These are phyloP conservation scores for Pseudopyricularia cyperi DNA, from an alignment of 2,329 filamentous ascomycete genomes.

Conservation along the genomic window DNA sequence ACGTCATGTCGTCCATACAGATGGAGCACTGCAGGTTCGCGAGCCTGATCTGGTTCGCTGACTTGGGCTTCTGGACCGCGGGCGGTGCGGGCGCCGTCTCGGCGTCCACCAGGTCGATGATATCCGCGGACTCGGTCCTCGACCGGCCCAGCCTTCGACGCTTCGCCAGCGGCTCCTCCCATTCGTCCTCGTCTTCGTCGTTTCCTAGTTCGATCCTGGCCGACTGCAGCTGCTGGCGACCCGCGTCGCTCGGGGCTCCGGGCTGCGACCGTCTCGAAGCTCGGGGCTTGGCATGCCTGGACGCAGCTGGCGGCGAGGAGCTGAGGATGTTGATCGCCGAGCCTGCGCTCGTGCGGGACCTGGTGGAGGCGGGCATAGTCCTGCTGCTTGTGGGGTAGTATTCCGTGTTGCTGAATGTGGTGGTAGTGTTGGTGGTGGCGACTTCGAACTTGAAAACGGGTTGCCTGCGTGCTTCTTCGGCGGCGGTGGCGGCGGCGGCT, in stretches of 20 bases:
- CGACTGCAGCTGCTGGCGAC: neutral
- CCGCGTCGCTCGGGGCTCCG: neutral
- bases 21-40: conserved; percentile 51
- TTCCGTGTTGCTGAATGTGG: neutral
- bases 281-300: neutral
- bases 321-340: neutral
- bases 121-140: conserved; percentile 12
- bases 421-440: neutral
- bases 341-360: neutral
- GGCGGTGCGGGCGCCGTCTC: conserved; percentile 23
- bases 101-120: conserved; percentile 26
- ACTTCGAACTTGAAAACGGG: neutral
- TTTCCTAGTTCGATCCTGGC: neutral
- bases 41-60: conserved; percentile 38
- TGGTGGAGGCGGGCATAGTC: neutral
- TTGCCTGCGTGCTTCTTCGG: neutral
- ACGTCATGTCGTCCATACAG: conserved; percentile 49
- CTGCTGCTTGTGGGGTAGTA: neutral
- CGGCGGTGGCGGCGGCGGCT: neutral
- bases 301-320: neutral
- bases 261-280: neutral
- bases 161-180: neutral
- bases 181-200: neutral
- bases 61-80: conserved; percentile 16
- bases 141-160: neutral